These are phyloP conservation scores for Cladorrhinum sp. DNA, from an alignment of 2,329 filamentous ascomycete genomes.

Conservation along the genomic window DNA sequence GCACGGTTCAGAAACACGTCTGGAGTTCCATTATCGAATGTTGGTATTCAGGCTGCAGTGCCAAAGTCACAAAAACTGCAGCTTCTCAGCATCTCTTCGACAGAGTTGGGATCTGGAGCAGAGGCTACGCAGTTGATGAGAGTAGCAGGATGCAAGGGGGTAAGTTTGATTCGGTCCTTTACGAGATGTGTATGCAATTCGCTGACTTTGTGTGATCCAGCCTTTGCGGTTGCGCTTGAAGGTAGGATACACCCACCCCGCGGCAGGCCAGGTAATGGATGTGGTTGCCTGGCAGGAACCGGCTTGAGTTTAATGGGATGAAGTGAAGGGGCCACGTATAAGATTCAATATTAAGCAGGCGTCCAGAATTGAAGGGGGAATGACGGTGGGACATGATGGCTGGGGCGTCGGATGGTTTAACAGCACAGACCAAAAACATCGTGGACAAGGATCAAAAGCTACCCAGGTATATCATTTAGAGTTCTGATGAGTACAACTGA, in stretches of 20 bases:
- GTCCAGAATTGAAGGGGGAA: neutral
- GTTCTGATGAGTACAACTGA: neutral
- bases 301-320: constrained; percentile 32
- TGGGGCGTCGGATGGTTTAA: constrained; percentile 8
- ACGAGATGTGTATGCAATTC: constrained; percentile 9
- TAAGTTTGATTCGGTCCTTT: constrained; percentile 54
- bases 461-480: constrained; percentile 1
- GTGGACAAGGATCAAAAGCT: neutral
- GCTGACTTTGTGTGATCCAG: constrained; percentile 45
- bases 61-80: constrained; percentile 95
- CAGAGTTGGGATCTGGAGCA: constrained; percentile 70
- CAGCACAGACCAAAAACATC: constrained; percentile 10
- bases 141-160: constrained; percentile 78
- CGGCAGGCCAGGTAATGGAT: constrained; percentile 71
- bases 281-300: constrained; percentile 97
- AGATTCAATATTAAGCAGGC: neutral
- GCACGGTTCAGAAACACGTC: constrained; percentile 80
- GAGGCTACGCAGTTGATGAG: constrained; percentile 92
- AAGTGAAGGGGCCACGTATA: neutral
- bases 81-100: constrained; percentile 80
- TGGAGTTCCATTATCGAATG: constrained; percentile 63
- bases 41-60: constrained; percentile 89
- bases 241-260: constrained; percentile 72
- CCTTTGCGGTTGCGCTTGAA: constrained; percentile 81
- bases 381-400: neutral